Evolutionary conservation across 1,139 yeast species (phyloP).

Genomic region (Hyphopichia wangnamkhiaoensis): DNA sequence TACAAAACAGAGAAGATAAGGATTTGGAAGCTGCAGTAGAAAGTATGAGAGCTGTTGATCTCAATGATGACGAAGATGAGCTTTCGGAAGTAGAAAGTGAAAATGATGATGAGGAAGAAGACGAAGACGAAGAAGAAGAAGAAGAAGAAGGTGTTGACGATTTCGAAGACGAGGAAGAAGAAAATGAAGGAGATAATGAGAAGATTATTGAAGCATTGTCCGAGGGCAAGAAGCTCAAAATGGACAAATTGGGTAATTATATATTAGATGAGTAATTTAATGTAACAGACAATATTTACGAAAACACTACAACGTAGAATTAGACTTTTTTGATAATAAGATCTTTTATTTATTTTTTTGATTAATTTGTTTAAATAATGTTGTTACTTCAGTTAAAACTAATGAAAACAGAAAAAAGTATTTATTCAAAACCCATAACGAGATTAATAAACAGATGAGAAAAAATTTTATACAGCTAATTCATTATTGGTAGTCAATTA

Average conservation of each 20-base stretch:
- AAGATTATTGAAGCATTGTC: constrained; percentile 69
- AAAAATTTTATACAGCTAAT: constrained; percentile 21
- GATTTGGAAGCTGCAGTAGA: constrained; percentile 77
- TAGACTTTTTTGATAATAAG: constrained; percentile 1
- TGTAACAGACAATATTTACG: not conserved
- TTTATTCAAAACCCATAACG: constrained; percentile 19
- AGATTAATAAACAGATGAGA: constrained; percentile 18
- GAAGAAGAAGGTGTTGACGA: constrained; percentile 28
- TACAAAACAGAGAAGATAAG: constrained; percentile 48
- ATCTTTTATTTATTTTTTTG: constrained; percentile 2
- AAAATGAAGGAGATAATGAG: constrained; percentile 63
- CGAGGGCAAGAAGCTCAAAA: constrained; percentile 61
- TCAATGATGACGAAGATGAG: constrained; percentile 33
- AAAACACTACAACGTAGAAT: not conserved
- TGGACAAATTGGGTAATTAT: constrained; percentile 82
- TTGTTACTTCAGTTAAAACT: constrained; percentile 2
- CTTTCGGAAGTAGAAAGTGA: constrained; percentile 26
- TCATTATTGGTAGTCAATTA: constrained; percentile 11
- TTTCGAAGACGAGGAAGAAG: constrained; percentile 25
- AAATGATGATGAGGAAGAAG: constrained; percentile 32
- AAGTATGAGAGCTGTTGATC: constrained; percentile 52
- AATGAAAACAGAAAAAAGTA: too few species aligned
- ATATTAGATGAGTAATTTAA: constrained; percentile 51
- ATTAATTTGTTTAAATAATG: not conserved
- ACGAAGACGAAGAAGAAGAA: constrained; percentile 28